Evolutionary conservation across 345 rosid genomes (phyloP).

Genomic region (Gossypium arboreum): DNA sequence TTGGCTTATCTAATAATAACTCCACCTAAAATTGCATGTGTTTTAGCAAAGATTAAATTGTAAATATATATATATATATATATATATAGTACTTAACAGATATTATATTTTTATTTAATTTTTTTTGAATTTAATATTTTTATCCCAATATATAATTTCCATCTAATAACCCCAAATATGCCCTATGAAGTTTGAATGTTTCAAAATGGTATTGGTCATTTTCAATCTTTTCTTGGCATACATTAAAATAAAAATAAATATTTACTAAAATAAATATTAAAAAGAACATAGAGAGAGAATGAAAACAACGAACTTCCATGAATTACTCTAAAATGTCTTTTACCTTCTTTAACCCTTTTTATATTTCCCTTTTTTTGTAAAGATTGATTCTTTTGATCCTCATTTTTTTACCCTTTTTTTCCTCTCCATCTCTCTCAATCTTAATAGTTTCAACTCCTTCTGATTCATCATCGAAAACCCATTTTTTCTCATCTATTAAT

Average conservation of each 20-base stretch:
- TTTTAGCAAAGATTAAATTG: no score
- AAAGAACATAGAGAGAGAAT: neutral
- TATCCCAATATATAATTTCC: neutral
- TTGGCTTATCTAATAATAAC: no score
- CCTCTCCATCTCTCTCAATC: neutral
- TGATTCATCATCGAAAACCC: neutral
- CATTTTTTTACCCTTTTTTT: slow-evolving; percentile 11
- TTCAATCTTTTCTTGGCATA: neutral
- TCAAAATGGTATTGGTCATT: slow-evolving; percentile 19
- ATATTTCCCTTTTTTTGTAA: neutral
- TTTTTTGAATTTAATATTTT: no score
- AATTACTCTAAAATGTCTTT: slow-evolving; percentile 19
- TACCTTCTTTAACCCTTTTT: slow-evolving; percentile 14
- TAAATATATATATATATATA: no score
- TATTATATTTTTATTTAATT: no score
- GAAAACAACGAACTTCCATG: slow-evolving; percentile 25
- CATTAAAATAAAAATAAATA: neutral
- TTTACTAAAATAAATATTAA: neutral
- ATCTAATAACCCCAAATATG: slow-evolving; percentile 4
- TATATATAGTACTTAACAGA: no score
- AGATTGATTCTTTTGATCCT: slow-evolving; percentile 20
- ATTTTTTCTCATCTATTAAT: neutral
- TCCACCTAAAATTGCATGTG: no score
- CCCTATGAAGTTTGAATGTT: slow-evolving; percentile 30
- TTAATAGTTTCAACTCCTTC: neutral